Conservation (phyloP, 73 alveolate genomes). For the Tetrahymena elliotti region DNA sequence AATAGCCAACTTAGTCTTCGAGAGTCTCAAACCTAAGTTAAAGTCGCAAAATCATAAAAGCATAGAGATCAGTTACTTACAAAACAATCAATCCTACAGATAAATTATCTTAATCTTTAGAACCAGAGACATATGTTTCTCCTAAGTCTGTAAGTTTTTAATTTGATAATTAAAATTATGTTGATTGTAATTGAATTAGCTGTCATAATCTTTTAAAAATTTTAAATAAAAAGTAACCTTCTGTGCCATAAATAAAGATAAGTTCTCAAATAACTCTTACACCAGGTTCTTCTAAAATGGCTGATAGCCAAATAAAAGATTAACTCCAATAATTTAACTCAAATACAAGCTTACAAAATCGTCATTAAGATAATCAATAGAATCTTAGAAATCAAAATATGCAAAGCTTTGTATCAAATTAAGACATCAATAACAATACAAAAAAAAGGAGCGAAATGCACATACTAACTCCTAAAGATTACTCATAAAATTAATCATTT, state of each 20-base stretch:
- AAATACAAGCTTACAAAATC: background rate
- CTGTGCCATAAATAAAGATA: background rate
- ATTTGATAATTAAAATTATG: background rate
- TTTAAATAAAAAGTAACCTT: background rate
- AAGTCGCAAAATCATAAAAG: background rate
- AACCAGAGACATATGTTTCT: background rate
- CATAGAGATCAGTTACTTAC: background rate
- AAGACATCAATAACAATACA: background rate
- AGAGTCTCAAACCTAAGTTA: background rate
- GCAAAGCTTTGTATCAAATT: background rate
- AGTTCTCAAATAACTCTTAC: background rate
- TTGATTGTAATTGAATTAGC: background rate
- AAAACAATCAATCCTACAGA: background rate
- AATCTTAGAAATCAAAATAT: background rate
- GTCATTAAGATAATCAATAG: background rate
- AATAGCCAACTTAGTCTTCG: background rate
- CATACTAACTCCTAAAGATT: background rate
- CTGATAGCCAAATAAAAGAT: background rate
- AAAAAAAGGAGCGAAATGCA: background rate
- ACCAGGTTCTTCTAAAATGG: background rate
- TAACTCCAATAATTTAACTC: background rate
- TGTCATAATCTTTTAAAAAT: background rate
- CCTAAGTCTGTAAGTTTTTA: background rate
- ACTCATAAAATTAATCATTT: background rate
- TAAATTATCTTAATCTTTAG: background rate